Percentiles rank a stretch among this genome's conserved stretches.
phyloP scores from a whole-genome alignment of 2,329 filamentous ascomycete species.

The Stagonosporopsis cucurbitacearum region DNA sequence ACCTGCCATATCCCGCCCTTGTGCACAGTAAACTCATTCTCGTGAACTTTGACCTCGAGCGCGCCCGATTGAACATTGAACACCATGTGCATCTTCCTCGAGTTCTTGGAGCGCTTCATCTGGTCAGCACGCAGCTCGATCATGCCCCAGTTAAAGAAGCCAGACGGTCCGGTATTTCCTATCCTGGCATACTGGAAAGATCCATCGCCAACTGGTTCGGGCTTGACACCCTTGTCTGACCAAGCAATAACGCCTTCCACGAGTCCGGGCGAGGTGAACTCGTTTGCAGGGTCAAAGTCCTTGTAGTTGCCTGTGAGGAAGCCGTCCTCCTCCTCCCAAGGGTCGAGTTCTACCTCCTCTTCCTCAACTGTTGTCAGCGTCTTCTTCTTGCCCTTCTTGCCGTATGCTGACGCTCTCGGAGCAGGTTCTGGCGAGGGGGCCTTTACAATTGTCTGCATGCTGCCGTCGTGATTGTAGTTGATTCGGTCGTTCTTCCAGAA shows the following conservation, averaged over 20 bases:
- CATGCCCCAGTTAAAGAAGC: constrained; percentile 88
- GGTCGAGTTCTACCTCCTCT: constrained; percentile 64
- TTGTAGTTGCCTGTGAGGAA: constrained; percentile 68
- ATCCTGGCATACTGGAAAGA: constrained; percentile 91
- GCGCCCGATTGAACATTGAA: constrained; percentile 89
- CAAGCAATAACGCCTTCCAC: constrained; percentile 64
- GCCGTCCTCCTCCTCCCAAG: constrained; percentile 75
- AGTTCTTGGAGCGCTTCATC: constrained; percentile 89
- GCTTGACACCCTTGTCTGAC: constrained; percentile 62
- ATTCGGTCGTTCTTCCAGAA: constrained; percentile 87
- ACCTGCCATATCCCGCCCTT: constrained; percentile 94
- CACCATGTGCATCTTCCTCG: constrained; percentile 93
- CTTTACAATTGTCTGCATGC: constrained; percentile 78
- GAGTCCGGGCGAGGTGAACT: constrained; percentile 62
- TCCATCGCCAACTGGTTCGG: constrained; percentile 65
- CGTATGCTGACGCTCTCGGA: constrained; percentile 44
- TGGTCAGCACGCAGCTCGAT: constrained; percentile 85
- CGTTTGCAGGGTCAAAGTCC: constrained; percentile 67
- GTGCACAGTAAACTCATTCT: constrained; percentile 79
- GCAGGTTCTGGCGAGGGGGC: constrained; percentile 65
- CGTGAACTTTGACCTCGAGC: constrained; percentile 78
- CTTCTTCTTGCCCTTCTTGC: constrained; percentile 39
- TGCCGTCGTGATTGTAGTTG: constrained; percentile 70
- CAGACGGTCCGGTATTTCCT: constrained; percentile 54
- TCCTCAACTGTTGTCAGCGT: constrained; percentile 53